A percentile compares a stretch with the other conserved stretches of the same genome.
Evolutionary conservation across 805 yeast genomes (phyloP).

Genomic region (Dipodascus geniculatus): DNA sequence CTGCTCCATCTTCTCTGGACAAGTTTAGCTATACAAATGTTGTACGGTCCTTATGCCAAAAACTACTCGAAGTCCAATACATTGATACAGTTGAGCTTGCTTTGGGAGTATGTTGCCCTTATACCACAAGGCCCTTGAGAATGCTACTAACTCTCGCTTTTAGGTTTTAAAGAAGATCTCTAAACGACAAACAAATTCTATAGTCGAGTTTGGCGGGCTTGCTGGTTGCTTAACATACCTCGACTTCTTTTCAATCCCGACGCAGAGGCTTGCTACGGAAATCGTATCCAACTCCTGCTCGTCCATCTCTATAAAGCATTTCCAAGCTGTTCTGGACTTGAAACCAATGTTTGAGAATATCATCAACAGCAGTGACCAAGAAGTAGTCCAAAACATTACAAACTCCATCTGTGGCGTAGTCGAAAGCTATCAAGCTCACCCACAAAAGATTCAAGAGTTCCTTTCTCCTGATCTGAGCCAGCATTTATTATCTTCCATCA

Average conservation of each 20-base stretch:
- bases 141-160: constrained; percentile 35
- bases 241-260: constrained; percentile 82
- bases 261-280: constrained; percentile 69
- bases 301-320: constrained; percentile 6
- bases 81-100: constrained; percentile 93
- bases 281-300: constrained; percentile 23
- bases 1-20: constrained; percentile 50
- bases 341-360: constrained; percentile 46
- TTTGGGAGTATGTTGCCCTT: constrained; percentile 38
- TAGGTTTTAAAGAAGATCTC: constrained; percentile 27
- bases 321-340: constrained; percentile 37
- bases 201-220: constrained; percentile 47
- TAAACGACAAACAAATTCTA: constrained; percentile 20
- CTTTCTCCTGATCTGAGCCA: constrained; percentile 13
- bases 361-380: constrained; percentile 42
- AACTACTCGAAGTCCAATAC: constrained; percentile 61
- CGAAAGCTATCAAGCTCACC: constrained; percentile 35
- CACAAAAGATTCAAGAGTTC: constrained; percentile 35
- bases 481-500: constrained; percentile 11
- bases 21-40: constrained; percentile 55
- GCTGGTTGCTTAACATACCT: constrained; percentile 56
- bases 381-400: constrained; percentile 55
- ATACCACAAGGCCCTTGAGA: constrained; percentile 44
- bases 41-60: constrained; percentile 51
- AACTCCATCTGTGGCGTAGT: constrained; percentile 48